Conservation (phyloP, 345 rosid species). For the Reutealis trisperma region DNA sequence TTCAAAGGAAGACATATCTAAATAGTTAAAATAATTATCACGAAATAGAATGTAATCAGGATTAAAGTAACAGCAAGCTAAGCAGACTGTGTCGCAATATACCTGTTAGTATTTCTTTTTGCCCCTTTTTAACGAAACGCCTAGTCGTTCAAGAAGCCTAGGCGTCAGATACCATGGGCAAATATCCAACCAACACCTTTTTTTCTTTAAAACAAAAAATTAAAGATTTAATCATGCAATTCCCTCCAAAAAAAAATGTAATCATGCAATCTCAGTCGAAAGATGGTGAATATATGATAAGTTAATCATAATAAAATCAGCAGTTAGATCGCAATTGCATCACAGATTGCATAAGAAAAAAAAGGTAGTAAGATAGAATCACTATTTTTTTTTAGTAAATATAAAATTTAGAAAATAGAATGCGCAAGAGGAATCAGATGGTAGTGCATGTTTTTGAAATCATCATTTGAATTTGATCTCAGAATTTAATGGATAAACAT, state of each 20-base stretch:
- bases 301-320: slow-evolving; percentile 11
- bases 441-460: slow-evolving; percentile 22
- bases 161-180: slow-evolving; percentile 13
- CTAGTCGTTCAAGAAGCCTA: background rate
- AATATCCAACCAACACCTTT: too few relatives aligned
- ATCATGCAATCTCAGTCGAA: slow-evolving; percentile 20
- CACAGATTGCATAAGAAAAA: slow-evolving; percentile 8
- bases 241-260: background rate
- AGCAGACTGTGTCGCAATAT: slow-evolving; percentile 23
- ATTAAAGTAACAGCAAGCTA: slow-evolving; percentile 8
- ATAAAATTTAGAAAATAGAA: background rate
- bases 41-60: background rate
- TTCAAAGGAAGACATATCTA: too few relatives aligned
- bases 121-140: slow-evolving; percentile 17
- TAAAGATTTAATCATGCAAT: too few relatives aligned
- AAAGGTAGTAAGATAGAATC: too few relatives aligned
- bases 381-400: background rate
- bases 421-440: slow-evolving; percentile 20
- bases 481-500: slow-evolving; percentile 13
- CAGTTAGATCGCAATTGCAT: background rate
- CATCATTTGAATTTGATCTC: slow-evolving; percentile 13
- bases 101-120: background rate
- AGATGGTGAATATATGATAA: slow-evolving; percentile 16
- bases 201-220: too few relatives aligned
- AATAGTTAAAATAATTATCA: background rate